Conservation (phyloP, 2,329 filamentous ascomycete species). For the Aspergillus terreus region DNA sequence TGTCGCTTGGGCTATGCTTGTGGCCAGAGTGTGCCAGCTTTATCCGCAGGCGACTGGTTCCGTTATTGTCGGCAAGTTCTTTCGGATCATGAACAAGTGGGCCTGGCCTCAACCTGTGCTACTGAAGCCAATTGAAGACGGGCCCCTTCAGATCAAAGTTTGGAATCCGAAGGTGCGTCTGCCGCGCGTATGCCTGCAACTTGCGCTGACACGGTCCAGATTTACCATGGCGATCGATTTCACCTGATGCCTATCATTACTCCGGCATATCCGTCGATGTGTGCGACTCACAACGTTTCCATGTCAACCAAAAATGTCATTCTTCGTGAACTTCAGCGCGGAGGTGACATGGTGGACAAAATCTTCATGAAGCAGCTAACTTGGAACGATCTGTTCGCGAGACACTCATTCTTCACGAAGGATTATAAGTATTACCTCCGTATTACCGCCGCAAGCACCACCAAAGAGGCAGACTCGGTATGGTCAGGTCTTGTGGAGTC, state of each 20-base stretch:
- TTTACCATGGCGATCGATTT: constrained; percentile 74
- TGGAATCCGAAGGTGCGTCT: constrained; percentile 82
- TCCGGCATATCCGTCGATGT: constrained; percentile 96
- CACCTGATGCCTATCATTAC: constrained; percentile 99
- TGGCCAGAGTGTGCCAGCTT: constrained; percentile 90
- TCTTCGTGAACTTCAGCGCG: constrained; percentile 74
- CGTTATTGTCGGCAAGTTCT: constrained; percentile 90
- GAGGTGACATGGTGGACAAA: constrained; percentile 69
- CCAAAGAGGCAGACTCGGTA: constrained; percentile 76
- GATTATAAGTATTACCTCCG: constrained; percentile 96
- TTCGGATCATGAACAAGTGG: constrained; percentile 86
- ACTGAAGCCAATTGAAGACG: constrained; percentile 81
- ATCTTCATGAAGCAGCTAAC: constrained; percentile 72
- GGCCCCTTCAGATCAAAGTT: constrained; percentile 74
- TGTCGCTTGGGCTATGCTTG: constrained; percentile 97
- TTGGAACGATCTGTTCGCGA: constrained; percentile 86
- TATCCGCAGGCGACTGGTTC: constrained; percentile 90
- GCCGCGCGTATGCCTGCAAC: not conserved
- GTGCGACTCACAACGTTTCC: constrained; percentile 90
- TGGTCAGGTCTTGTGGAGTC: constrained; percentile 95
- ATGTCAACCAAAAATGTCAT: constrained; percentile 82
- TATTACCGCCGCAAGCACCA: constrained; percentile 76
- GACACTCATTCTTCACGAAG: constrained; percentile 88
- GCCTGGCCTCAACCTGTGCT: constrained; percentile 91
- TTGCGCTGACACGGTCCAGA: constrained; percentile 37